Evolutionary conservation across 176 grass and related monocot genomes (phyloP).

Genomic region (Oryza coarctata): DNA sequence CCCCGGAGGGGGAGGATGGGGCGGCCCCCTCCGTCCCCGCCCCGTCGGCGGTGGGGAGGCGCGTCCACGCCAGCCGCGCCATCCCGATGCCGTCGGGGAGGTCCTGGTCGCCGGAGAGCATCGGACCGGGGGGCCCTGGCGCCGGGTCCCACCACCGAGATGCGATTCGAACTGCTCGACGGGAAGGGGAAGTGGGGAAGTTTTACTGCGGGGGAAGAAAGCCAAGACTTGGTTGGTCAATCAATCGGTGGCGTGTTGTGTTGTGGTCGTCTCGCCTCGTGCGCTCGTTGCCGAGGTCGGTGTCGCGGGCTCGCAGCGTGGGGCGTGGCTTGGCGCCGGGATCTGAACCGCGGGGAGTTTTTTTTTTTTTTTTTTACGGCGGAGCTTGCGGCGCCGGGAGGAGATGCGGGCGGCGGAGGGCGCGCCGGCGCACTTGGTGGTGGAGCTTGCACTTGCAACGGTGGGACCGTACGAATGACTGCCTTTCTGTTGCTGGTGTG

Average conservation of each 20-base stretch:
- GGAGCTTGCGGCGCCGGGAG: neutral
- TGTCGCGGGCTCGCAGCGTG: no score
- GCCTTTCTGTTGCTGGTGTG: no score
- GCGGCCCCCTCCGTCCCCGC: constrained; percentile 28
- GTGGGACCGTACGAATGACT: no score
- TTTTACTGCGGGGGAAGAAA: constrained; percentile 7
- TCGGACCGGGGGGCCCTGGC: constrained; percentile 38
- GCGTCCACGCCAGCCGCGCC: constrained; percentile 75
- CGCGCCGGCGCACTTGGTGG: constrained; percentile 12
- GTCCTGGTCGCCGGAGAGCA: constrained; percentile 63
- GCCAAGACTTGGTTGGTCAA: constrained; percentile 12
- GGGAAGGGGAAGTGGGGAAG: neutral
- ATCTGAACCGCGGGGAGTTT: no score
- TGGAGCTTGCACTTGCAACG: no score
- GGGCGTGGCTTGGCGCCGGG: no score
- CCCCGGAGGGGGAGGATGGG: neutral
- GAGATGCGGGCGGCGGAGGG: neutral
- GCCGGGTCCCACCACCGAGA: constrained; percentile 33
- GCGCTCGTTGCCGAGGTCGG: no score
- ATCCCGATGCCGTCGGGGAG: constrained; percentile 86
- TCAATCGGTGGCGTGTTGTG: neutral
- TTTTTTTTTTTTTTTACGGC: no score
- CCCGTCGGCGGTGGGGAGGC: constrained; percentile 69
- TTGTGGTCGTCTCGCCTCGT: neutral
- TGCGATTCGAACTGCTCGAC: constrained; percentile 29